Base-by-base conservation (phyloP, 192 early-diverging fungal genomes). In the Glomus cerebriforme region DNA sequence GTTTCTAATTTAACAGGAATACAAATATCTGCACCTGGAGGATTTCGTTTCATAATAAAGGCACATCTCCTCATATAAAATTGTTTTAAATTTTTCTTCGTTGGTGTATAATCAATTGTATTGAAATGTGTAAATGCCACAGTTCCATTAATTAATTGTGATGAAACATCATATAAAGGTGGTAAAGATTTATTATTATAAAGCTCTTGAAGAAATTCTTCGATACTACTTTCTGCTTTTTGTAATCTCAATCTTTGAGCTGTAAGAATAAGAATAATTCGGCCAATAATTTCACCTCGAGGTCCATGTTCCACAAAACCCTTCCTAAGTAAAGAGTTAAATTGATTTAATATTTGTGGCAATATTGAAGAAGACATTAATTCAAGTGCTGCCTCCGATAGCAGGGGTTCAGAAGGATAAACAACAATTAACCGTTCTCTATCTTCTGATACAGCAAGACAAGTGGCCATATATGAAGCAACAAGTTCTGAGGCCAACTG, bases 31-130 rank as follows among this genome's bases (percentile, higher is more conserved):
- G 68, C 68, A 70, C 68, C 68, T n/a, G 68, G 68, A 24, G 39
- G n/a, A n/a, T 70, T 70, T n/a, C 34, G 68, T 32, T 70, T 70
- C 7, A 70, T n/a, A 70, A 70, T 70, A n/a, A 70, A 8, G 17
- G 68, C 35, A 70, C 35, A 70, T n/a, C 68, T 7, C 39, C 35
- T n/a, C 3, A 31, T n/a, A 70, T 70, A 70, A 70, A 31, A 70
- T 10, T 39, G 1, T 39, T 70, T 15, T 32, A 70, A 70, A 39
- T 12, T 13, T 31, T 32, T 13, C 15, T n/a, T 70, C 5, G 5
- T 17, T 12, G 68, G 35, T n/a, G 1, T 8, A n/a, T 70, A 43
- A 0, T 7, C 2, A 31, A 70, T 43, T n/a, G 68, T 1, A 70
- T 31, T 70, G 17, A 69, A 69, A 31, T 69, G 67, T 69, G 32